Evolutionary conservation across 768 basidiomycete species (phyloP).

Genomic region (Phylloporus sp.): DNA sequence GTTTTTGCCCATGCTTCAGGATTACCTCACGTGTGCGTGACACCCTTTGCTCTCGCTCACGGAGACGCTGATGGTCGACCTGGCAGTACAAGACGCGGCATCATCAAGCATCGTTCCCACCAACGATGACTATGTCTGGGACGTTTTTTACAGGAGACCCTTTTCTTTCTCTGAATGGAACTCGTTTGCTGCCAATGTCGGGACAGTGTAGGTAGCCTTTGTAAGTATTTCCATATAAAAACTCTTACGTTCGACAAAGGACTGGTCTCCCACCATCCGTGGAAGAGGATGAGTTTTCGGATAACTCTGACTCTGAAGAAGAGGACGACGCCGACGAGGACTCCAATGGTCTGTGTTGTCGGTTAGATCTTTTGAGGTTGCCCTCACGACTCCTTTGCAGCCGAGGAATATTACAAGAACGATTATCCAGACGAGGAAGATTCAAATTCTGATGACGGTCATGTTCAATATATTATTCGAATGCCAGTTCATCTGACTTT

Average conservation of each 20-base stretch:
- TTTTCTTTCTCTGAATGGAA: slow-evolving; percentile 59
- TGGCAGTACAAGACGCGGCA: slow-evolving; percentile 26
- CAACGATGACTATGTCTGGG: slow-evolving; percentile 75
- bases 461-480: slow-evolving; percentile 18
- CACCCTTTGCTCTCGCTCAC: neutral
- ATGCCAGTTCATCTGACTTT: neutral
- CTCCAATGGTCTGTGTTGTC: slow-evolving; percentile 59
- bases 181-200: slow-evolving; percentile 51
- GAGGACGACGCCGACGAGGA: slow-evolving; percentile 82
- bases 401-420: slow-evolving; percentile 81
- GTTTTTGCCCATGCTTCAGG: slow-evolving; percentile 71
- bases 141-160: slow-evolving; percentile 75
- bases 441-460: slow-evolving; percentile 39
- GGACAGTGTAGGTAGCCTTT: slow-evolving; percentile 51
- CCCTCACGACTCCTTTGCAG: slow-evolving; percentile 32
- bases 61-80: neutral
- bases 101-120: slow-evolving; percentile 10
- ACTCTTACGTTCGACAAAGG: slow-evolving; percentile 31
- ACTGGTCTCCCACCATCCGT: slow-evolving; percentile 61
- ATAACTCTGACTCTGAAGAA: slow-evolving; percentile 60
- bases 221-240: neutral
- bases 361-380: neutral
- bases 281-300: slow-evolving; percentile 51
- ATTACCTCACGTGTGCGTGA: slow-evolving; percentile 60
- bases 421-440: slow-evolving; percentile 78